Base-by-base conservation (phyloP, 768 basidiomycete genomes). In the Mycena galopus region DNA sequence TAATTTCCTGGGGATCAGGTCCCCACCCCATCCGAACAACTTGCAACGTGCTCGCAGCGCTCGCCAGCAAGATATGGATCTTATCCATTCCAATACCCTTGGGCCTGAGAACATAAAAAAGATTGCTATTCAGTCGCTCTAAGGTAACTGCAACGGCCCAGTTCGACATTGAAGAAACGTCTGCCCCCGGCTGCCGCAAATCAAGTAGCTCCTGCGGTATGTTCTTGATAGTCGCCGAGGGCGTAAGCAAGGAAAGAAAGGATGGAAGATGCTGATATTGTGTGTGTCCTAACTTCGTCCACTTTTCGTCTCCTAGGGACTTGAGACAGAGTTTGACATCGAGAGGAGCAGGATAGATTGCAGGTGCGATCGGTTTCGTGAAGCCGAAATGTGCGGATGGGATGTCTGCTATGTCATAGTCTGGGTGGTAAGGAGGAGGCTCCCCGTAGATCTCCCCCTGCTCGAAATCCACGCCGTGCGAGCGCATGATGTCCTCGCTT, bases 11-110 rank as follows among this genome's bases (percentile, higher is more conserved):
- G 4, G 27, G 44, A 33, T 65, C 53, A n/a, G 69, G 61, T 4
- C 68, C 68, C 69, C 69, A 70, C 39, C 56, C 61, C 60, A 56
- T 56, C 11, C 61, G 60, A n/a, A 70, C 1, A n/a, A 64, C 63
- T 33, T 63, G 61, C 2, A 70, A 21, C 17, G 44, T 30, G 5
- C 61, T 56, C 23, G 37, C 69, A 12, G 69, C 61, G 27, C 61
- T 70, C 25, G 44, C 4, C 6, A 68, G 23, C 6, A 60, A 39
- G 23, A 67, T 30, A 42, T 65, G 17, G 19, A 39, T 8, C 1
- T 44, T n/a, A 4, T 37, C 35, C 17, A 29, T 7, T 4, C 12
- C 27, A 37, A 37, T 37, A n/a, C 23, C 33, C 14, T 35, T 55
- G 33, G 63, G 63, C 21, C 19, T 19, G 25, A 65, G 64, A 37